These are phyloP conservation scores for Oligophagozyma castellii DNA, from an alignment of 1,139 yeast genomes.

Conservation along the genomic window DNA sequence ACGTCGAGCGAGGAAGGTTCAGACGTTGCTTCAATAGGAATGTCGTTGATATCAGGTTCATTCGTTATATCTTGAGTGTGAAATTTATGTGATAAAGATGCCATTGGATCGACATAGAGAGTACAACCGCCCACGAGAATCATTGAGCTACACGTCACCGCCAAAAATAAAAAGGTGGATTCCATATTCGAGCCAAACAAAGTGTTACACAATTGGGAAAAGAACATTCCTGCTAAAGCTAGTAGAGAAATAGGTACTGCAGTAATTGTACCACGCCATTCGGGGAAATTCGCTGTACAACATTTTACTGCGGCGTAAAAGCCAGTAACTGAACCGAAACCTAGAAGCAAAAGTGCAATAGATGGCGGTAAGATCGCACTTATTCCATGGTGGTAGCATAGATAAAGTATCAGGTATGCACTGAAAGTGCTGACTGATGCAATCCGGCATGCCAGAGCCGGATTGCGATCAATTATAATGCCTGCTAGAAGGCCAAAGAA, in stretches of 20 bases:
- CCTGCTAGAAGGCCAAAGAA: conserved; percentile 63
- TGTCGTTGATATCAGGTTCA: too few relatives aligned
- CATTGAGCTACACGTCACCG: conserved; percentile 19
- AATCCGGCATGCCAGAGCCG: conserved; percentile 35
- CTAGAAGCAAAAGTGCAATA: conserved; percentile 38
- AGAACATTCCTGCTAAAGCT: conserved; percentile 34
- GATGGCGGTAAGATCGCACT: conserved; percentile 29
- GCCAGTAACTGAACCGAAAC: conserved; percentile 52
- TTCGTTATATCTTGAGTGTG: too few relatives aligned
- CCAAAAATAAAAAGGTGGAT: conserved; percentile 24
- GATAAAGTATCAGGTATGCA: conserved; percentile 29
- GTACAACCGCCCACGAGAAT: conserved; percentile 23
- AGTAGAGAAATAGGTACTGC: conserved; percentile 47
- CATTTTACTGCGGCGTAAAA: conserved; percentile 57
- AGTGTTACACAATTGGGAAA: conserved; percentile 31
- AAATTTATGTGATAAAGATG: too few relatives aligned
- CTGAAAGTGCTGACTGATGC: conserved; percentile 37
- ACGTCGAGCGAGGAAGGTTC: too few relatives aligned
- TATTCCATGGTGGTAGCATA: conserved; percentile 24
- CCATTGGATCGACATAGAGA: too few relatives aligned
- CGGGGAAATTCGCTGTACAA: conserved; percentile 56
- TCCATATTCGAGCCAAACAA: conserved; percentile 34
- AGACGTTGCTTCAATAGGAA: too few relatives aligned
- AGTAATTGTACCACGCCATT: conserved; percentile 57
- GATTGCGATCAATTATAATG: conserved; percentile 42